Percentiles rank a stretch among this genome's conserved stretches.
phyloP scores from a whole-genome alignment of 164 flowering plant species.

The Amborella trichopoda region DNA sequence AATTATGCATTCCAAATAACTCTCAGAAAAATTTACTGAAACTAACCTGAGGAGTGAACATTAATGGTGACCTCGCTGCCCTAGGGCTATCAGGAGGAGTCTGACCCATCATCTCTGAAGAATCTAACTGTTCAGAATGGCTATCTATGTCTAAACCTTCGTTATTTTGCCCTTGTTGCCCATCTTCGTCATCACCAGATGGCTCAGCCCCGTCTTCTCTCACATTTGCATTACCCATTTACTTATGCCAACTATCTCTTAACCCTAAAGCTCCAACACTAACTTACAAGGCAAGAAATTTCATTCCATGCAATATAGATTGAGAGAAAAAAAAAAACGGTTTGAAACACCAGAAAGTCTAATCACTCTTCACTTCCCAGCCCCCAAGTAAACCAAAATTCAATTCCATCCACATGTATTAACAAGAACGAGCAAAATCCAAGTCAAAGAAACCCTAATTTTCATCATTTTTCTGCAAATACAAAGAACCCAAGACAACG shows the following conservation, averaged over 20 bases:
- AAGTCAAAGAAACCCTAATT: no score
- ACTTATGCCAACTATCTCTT: background rate
- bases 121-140: conserved; percentile 9
- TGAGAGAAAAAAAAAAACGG: no score
- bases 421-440: no score
- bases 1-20: background rate
- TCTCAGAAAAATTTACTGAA: background rate
- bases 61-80: conserved; percentile 49
- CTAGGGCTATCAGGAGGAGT: conserved; percentile 71
- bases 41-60: conserved; percentile 78
- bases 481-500: no score
- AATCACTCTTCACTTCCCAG: no score
- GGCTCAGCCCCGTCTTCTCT: conserved; percentile 40
- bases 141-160: conserved; percentile 10
- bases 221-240: conserved; percentile 80
- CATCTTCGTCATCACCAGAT: conserved; percentile 17
- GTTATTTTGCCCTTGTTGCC: conserved; percentile 3
- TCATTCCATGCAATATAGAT: no score
- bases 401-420: no score
- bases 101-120: conserved; percentile 44
- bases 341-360: no score
- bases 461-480: no score
- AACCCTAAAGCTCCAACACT: background rate
- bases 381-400: no score
- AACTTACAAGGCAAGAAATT: no score